A percentile compares a stretch with the other conserved stretches of the same genome.
phyloP scores from a whole-genome alignment of 495 filamentous ascomycete genomes.

The Neurospora sp. region DNA sequence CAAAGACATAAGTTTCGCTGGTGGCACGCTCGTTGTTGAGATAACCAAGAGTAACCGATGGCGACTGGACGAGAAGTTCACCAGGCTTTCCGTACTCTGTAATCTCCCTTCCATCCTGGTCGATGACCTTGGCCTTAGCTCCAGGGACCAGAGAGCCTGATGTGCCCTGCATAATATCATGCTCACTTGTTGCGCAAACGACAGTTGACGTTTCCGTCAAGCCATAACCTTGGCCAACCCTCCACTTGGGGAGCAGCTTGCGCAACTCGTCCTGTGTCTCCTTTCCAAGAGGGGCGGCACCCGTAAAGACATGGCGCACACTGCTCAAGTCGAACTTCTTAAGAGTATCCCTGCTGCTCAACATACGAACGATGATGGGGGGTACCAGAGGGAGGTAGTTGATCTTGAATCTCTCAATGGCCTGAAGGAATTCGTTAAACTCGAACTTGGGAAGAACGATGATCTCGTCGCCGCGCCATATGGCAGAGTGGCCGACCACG shows the following conservation, averaged over 20 bases:
- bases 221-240: conserved; percentile 73
- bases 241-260: conserved; percentile 53
- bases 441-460: conserved; percentile 85
- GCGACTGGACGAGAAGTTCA: conserved; percentile 68
- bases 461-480: conserved; percentile 67
- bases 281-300: conserved; percentile 72
- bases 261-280: conserved; percentile 65
- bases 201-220: conserved; percentile 78
- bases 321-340: conserved; percentile 68
- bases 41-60: conserved; percentile 73
- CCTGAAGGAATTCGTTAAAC: conserved; percentile 49
- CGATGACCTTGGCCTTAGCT: conserved; percentile 57
- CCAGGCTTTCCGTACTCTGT: conserved; percentile 66
- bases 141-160: conserved; percentile 65
- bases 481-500: conserved; percentile 57
- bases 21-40: conserved; percentile 77
- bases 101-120: conserved; percentile 66
- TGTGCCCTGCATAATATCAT: conserved; percentile 64
- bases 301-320: conserved; percentile 59
- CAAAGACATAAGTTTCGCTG: conserved; percentile 64
- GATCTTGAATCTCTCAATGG: conserved; percentile 69
- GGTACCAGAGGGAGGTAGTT: conserved; percentile 62
- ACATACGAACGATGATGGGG: conserved; percentile 76
- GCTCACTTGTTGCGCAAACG: conserved; percentile 50
- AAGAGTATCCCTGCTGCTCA: conserved; percentile 52